Percentiles rank a stretch among this genome's conserved stretches.
phyloP scores from a whole-genome alignment of 495 filamentous ascomycete genomes.

The Melanomma pulvis-pyrius region DNA sequence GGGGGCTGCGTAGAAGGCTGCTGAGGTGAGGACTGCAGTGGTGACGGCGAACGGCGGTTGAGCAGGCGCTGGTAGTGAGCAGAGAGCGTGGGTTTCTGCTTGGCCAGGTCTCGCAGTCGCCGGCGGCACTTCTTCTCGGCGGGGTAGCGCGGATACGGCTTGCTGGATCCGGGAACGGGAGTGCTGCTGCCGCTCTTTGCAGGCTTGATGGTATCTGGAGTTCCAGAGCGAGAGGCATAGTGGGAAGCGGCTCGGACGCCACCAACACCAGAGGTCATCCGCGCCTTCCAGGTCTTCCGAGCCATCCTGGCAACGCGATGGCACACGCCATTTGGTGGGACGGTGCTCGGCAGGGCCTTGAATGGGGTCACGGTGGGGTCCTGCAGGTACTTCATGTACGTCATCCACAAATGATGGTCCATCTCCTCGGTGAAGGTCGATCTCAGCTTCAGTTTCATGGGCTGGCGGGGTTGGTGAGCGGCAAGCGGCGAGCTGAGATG shows the following conservation, averaged over 20 bases:
- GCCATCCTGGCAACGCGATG: slow-evolving; percentile 84
- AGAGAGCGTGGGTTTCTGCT: slow-evolving; percentile 67
- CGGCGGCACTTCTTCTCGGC: slow-evolving; percentile 78
- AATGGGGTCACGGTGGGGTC: slow-evolving; percentile 94
- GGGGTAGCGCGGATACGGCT: slow-evolving; percentile 64
- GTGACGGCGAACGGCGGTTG: slow-evolving; percentile 72
- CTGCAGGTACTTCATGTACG: slow-evolving; percentile 82
- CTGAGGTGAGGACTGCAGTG: slow-evolving; percentile 60
- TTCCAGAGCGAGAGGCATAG: slow-evolving; percentile 37
- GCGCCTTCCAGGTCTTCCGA: slow-evolving; percentile 76
- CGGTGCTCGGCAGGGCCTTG: slow-evolving; percentile 80
- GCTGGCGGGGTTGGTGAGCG: slow-evolving; percentile 16
- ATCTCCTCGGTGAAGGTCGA: slow-evolving; percentile 79
- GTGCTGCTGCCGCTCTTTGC: slow-evolving; percentile 66
- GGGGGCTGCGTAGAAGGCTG: slow-evolving; percentile 24
- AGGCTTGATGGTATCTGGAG: slow-evolving; percentile 49
- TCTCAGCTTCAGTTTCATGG: slow-evolving; percentile 38
- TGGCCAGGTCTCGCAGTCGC: slow-evolving; percentile 82
- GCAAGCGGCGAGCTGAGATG: slow-evolving; percentile 37
- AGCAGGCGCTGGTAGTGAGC: slow-evolving; percentile 72
- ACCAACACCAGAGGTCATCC: slow-evolving; percentile 6
- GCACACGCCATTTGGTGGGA: slow-evolving; percentile 88
- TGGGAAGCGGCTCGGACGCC: slow-evolving; percentile 10
- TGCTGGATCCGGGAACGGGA: slow-evolving; percentile 53
- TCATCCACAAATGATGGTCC: slow-evolving; percentile 92